These are phyloP conservation scores for Litchi chinensis DNA, from an alignment of 345 rosid species.

Conservation along the genomic window DNA sequence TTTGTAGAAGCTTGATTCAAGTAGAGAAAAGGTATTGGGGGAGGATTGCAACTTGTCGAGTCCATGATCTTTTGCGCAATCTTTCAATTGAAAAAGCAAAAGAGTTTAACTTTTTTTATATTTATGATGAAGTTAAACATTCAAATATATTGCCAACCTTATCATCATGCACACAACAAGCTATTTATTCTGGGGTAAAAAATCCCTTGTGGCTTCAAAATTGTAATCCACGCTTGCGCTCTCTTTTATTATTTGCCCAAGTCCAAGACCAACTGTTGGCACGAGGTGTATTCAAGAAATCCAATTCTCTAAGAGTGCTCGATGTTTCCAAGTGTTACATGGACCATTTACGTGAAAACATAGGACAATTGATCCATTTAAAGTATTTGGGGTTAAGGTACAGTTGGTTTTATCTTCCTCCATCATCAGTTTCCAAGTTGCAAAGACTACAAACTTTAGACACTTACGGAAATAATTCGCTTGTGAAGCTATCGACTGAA, in stretches of 20 bases:
- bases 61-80: too few species aligned
- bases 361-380: not conserved
- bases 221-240: not conserved
- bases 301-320: not conserved
- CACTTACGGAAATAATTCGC: not conserved
- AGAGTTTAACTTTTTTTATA: too few species aligned
- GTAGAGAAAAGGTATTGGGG: too few species aligned
- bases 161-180: too few species aligned
- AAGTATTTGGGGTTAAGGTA: slow-evolving; percentile 21
- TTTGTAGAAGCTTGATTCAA: too few species aligned
- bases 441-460: not conserved
- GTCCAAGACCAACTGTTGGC: not conserved
- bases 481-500: not conserved
- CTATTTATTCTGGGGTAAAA: too few species aligned
- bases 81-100: too few species aligned
- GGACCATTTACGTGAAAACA: not conserved
- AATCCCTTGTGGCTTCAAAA: not conserved
- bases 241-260: slow-evolving; percentile 11
- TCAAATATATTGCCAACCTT: too few species aligned
- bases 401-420: too few species aligned
- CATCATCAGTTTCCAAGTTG: too few species aligned
- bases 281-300: not conserved
- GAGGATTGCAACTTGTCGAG: too few species aligned
- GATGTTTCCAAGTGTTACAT: not conserved
- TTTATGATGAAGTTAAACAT: too few species aligned